Percentiles rank a stretch among this genome's conserved stretches.
Evolutionary conservation across 495 filamentous ascomycete species (phyloP).

Genomic region (Penicillium canescens): DNA sequence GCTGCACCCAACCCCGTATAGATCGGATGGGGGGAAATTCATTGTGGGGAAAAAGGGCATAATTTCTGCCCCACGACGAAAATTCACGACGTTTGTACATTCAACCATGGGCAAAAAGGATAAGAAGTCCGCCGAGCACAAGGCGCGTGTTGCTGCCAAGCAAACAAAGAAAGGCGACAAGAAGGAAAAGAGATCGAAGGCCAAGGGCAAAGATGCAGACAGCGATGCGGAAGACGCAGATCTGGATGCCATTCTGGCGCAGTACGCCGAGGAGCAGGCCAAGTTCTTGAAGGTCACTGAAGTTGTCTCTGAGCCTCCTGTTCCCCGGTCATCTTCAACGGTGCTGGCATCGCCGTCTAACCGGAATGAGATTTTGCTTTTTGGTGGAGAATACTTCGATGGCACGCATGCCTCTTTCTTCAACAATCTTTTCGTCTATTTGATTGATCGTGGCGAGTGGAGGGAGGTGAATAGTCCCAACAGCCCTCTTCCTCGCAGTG

Average conservation of each 20-base stretch:
- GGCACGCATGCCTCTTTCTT: slow-evolving; percentile 63
- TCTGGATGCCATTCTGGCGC: slow-evolving; percentile 91
- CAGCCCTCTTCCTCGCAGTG: slow-evolving; percentile 84
- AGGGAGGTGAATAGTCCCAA: slow-evolving; percentile 85
- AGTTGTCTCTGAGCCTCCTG: slow-evolving; percentile 69
- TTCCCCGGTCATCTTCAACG: slow-evolving; percentile 73
- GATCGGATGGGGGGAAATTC: slow-evolving; percentile 6
- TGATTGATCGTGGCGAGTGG: slow-evolving; percentile 86
- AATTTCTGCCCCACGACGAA: slow-evolving; percentile 31
- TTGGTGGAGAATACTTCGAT: slow-evolving; percentile 78
- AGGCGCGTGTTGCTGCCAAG: slow-evolving; percentile 55
- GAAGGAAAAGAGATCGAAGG: slow-evolving; percentile 75
- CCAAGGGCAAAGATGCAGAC: slow-evolving; percentile 59
- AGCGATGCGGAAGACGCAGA: slow-evolving; percentile 92
- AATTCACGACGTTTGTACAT: slow-evolving; percentile 7
- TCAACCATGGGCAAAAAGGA: slow-evolving; percentile 52
- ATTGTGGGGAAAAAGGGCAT: slow-evolving; percentile 22
- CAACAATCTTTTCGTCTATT: slow-evolving; percentile 82
- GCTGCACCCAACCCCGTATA: neutral
- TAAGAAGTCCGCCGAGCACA: slow-evolving; percentile 57
- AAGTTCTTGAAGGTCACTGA: slow-evolving; percentile 94
- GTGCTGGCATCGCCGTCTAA: slow-evolving; percentile 82
- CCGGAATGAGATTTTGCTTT: slow-evolving; percentile 85
- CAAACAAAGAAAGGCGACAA: slow-evolving; percentile 62
- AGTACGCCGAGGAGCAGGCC: slow-evolving; percentile 82